A percentile compares a stretch with the other conserved stretches of the same genome.
Conservation (phyloP, 2,329 filamentous ascomycete genomes). For the Fusarium miscanthi region DNA sequence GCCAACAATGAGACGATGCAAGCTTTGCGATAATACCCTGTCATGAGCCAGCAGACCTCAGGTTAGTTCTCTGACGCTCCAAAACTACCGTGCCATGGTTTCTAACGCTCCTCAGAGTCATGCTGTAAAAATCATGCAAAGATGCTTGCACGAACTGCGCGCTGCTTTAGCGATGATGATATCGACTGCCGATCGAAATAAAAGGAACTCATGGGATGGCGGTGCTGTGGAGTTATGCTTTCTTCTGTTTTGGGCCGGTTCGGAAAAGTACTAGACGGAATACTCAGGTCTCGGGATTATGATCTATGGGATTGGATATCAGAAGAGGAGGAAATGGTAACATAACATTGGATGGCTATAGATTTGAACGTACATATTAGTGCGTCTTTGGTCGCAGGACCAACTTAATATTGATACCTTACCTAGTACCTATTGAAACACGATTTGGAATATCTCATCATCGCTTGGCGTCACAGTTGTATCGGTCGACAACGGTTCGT, state of each 20-base stretch:
- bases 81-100: not conserved
- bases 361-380: slow-evolving; percentile 41
- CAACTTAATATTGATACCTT: slow-evolving; percentile 37
- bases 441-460: slow-evolving; percentile 9
- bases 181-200: slow-evolving; percentile 42
- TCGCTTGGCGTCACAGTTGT: slow-evolving; percentile 2
- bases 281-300: slow-evolving; percentile 36
- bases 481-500: not conserved
- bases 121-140: slow-evolving; percentile 25
- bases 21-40: slow-evolving; percentile 13
- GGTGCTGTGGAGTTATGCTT: slow-evolving; percentile 42
- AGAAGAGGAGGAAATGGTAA: slow-evolving; percentile 39
- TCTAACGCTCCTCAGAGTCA: slow-evolving; percentile 33
- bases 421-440: slow-evolving; percentile 10
- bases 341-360: slow-evolving; percentile 33
- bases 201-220: slow-evolving; percentile 32
- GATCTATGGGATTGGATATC: slow-evolving; percentile 34
- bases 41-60: slow-evolving; percentile 31
- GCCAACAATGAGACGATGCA: slow-evolving; percentile 27
- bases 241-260: slow-evolving; percentile 40
- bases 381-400: slow-evolving; percentile 36
- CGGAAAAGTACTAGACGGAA: slow-evolving; percentile 45
- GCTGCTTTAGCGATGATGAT: slow-evolving; percentile 40
- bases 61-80: slow-evolving; percentile 24
- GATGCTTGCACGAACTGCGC: slow-evolving; percentile 31